Base-by-base conservation (phyloP, 2,329 filamentous ascomycete species). In the Chrysosporium queenslandicum region DNA sequence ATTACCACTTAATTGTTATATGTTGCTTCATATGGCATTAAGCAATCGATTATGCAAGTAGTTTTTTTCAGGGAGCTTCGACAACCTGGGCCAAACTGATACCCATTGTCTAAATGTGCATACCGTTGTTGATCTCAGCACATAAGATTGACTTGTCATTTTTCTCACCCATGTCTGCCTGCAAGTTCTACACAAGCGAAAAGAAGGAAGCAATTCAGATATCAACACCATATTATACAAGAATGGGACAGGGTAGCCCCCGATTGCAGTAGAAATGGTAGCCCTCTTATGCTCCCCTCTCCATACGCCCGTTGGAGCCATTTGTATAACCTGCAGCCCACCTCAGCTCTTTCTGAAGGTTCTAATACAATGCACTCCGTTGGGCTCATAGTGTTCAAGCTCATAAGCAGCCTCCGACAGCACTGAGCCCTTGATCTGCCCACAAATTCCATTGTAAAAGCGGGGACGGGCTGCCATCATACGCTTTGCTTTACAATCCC, bases 401-500 rank as follows among this genome's bases (percentile, higher is more conserved):
- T n/a, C n/a, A n/a, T n/a, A n/a, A n/a, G n/a, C n/a, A n/a, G n/a
- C n/a, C n/a, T 12, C 11, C 5, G 36, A 39, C 7, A 16, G 9
- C 12, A 34, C n/a, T 12, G 32, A 11, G 32, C 32, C 21, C 12
- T 29, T 1, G 29, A 29, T 1, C 27, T 14, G n/a, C 2, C n/a
- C n/a, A 18, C 34, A 20, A 30, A 40, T 2, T n/a, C 32, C 34
- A 34, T 14, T 8, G 3, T 30, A 32, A 34, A 2, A 18, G 16
- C 27, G 18, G 9, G 14, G 14, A 2, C 34, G n/a, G 4, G n/a
- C 18, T 20, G 37, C 4, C 20, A 23, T n/a, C n/a, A n/a, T n/a
- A n/a, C n/a, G 25, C 29, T 1, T 20, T n/a, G 37, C 30, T 18
- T 60, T 67, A 74, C 61, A 75, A 64, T 23, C 71, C 70, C 51